Conservation (phyloP, 2,329 filamentous ascomycete species). For the Nemania abortiva region DNA sequence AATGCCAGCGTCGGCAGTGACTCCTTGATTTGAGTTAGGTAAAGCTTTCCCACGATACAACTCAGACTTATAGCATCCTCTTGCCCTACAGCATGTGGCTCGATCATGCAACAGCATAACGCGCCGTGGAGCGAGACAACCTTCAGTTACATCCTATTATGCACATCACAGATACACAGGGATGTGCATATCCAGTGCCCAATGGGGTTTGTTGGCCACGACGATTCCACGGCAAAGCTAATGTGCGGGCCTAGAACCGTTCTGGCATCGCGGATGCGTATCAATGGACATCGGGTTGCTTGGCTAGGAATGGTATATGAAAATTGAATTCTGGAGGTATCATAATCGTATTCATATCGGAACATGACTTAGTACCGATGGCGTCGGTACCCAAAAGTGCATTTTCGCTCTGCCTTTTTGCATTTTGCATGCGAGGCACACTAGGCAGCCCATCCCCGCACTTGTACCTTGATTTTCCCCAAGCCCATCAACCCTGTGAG, state of each 20-base stretch:
- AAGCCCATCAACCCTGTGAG: constrained; percentile 20
- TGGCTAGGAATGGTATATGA: constrained; percentile 2
- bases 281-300: constrained; percentile 3
- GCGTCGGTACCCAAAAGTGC: constrained; percentile 14
- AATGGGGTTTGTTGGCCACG: constrained; percentile 15
- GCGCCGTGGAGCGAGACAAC: constrained; percentile 14
- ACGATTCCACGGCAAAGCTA: constrained; percentile 9
- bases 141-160: constrained; percentile 15
- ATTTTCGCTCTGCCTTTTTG: constrained; percentile 13
- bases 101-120: constrained; percentile 13
- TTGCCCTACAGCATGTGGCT: constrained; percentile 3
- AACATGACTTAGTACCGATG: constrained; percentile 11
- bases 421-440: constrained; percentile 4
- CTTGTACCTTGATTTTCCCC: background rate
- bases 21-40: constrained; percentile 10
- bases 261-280: constrained; percentile 4
- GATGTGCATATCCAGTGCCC: background rate
- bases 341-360: constrained; percentile 4
- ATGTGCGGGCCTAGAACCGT: background rate
- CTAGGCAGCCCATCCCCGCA: constrained; percentile 34
- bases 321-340: constrained; percentile 3
- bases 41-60: constrained; percentile 3
- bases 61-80: background rate
- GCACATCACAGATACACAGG: constrained; percentile 25
- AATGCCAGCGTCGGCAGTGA: constrained; percentile 7